A percentile compares a stretch with the other conserved stretches of the same genome.
phyloP scores from a whole-genome alignment of 2,329 filamentous ascomycete genomes.

The Xylaria sp. region DNA sequence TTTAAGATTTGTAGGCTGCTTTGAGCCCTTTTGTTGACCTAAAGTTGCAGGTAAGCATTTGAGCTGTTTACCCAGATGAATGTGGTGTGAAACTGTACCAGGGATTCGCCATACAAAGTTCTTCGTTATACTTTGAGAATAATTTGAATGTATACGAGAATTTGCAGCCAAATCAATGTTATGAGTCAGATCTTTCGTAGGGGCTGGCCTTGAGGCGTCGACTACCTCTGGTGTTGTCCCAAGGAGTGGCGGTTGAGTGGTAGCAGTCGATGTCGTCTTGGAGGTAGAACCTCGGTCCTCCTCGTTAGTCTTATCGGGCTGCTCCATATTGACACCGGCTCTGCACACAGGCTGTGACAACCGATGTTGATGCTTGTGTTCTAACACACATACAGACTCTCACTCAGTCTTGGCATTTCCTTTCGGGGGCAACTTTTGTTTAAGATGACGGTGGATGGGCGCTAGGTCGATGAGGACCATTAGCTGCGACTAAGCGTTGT shows the following conservation, averaged over 20 bases:
- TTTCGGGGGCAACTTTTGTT: not conserved
- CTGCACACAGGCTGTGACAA: not conserved
- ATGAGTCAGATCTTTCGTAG: not conserved
- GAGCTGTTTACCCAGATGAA: not conserved
- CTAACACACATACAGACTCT: not conserved
- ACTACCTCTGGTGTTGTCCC: not conserved
- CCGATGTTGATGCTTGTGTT: not conserved
- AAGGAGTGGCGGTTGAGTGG: not conserved
- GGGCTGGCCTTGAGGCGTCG: not conserved
- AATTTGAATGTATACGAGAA: not conserved
- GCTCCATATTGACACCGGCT: too few relatives aligned
- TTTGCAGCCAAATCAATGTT: not conserved
- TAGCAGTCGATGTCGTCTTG: not conserved
- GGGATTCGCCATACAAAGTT: too few relatives aligned
- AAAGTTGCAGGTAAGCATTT: not conserved
- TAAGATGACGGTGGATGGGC: not conserved
- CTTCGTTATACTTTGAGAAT: too few relatives aligned
- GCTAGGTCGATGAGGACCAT: not conserved
- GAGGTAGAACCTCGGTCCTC: not conserved
- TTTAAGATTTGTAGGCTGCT: not conserved
- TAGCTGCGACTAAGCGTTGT: not conserved
- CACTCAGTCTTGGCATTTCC: not conserved
- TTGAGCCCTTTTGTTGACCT: not conserved
- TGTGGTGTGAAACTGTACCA: not conserved
- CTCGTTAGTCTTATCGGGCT: too few relatives aligned